Base-by-base conservation (phyloP, 306 rosid genomes). In the Vigna reflexopilosa region DNA sequence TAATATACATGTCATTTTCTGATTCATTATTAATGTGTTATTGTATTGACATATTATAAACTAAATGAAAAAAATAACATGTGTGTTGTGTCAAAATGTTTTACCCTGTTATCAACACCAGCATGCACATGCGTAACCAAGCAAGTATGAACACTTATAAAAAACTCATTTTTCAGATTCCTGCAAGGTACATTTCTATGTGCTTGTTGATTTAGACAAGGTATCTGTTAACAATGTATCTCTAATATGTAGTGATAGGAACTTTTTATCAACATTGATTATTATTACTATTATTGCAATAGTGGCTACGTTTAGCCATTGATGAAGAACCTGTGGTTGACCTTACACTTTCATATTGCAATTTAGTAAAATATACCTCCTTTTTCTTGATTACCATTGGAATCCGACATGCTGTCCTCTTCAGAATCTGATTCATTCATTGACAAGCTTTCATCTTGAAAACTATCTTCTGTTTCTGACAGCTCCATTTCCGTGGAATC, bases 351-450 rank as follows among this genome's bases (percentile, higher is more conserved):
- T 34, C 76, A 80, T 71, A 72, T 76, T 65, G 71, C 80, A 16
- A 70, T 79, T 28, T 47, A 55, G 79, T 71, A 55, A 62, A 81
- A 78, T 67, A 56, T 77, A 63, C 83, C 42, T 52, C 84, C 51
- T 80, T 85, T 85, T 67, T 75, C 80, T 65, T 81, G 82, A 64
- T 74, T 74, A 32, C 75, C 81, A 63, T 56, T 69, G 7, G 83
- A 86, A 83, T 57, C 77, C 64, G 30, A 58, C 45, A 70, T 12
- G 80, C 70, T 51, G 77, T 83, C 87, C 58, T 82, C 84, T 73
- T 83, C 86, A 76, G 83, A 89, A 85, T 81, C 90, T 81, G 91
- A 84, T 84, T 86, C 87, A 77, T 76, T 72, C 47, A 7, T 68
- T 17, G 70, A 77, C 45, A 58, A 50, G 59, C 77, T 44, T 9